Evolutionary conservation across 2,329 filamentous ascomycete species (phyloP), one percentile per base, ranked within the genome.

Genomic region (Epichloe typhina): DNA sequence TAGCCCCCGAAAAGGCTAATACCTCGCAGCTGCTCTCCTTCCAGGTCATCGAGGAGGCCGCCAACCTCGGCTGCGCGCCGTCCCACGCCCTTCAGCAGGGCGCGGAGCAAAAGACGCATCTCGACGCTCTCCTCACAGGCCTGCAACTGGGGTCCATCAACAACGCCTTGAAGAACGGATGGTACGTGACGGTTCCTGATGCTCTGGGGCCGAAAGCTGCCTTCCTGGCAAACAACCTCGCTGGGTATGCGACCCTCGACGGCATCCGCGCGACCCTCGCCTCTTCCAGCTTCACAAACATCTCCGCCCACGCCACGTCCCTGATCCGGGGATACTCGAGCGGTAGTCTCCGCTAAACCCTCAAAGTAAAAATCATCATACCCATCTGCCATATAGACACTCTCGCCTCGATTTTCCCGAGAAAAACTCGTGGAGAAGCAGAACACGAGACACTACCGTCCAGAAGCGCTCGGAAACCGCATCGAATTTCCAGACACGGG

Each of bases 151-250:
- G 26, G 26, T 31, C 26, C 26, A 31, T 31, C 26, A 31, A 31
- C 26, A 2, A 31, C 26, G 56, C 54, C 9, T 66, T 77, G 2
- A 61, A 63, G 7, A 50, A 64, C 55, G 72, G 72, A 6, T 76
- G 71, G 71, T 62, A 69, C 21, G 69, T 77, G 21, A 69, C 66
- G 12, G 60, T 71, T 64, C 72, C 74, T 0, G 74, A 77, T 55
- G 70, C 66, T 50, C 65, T 72, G 50, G 70, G 71, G 0, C 68
- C 69, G 2, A 59, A 61, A 15, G 71, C 70, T 1, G 65, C 70
- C 3, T 76, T 71, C 55, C 57, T 65, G 0, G 67, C 68, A 8
- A 69, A 69, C 42, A 60, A 62, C 5, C 61, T 67, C n/a, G 66
- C 66, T 3, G 72, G 69, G 0, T 64, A 73, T 37, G 66, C 68